A percentile compares a stretch with the other conserved stretches of the same genome.
phyloP scores from a whole-genome alignment of 2,329 filamentous ascomycete species.

The Aspergillus neotritici region DNA sequence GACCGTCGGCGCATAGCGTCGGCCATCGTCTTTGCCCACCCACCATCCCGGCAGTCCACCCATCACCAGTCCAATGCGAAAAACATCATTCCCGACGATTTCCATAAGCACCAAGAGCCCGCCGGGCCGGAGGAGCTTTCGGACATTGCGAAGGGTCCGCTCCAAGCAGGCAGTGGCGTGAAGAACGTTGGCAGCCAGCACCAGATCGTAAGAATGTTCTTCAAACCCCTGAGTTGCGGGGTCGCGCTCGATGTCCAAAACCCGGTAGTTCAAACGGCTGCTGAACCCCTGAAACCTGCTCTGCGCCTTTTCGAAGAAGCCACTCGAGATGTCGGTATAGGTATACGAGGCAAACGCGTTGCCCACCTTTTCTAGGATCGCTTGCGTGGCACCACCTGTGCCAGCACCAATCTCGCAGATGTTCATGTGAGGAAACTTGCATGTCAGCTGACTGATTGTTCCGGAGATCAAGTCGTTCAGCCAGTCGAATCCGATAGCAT shows the following conservation, averaged over 20 bases:
- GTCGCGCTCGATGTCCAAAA: slow-evolving; percentile 28
- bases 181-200: slow-evolving; percentile 36
- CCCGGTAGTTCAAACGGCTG: slow-evolving; percentile 24
- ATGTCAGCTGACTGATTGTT: slow-evolving; percentile 33
- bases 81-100: too few species aligned
- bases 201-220: slow-evolving; percentile 25
- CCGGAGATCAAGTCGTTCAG: too few species aligned
- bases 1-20: slow-evolving; percentile 22
- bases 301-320: slow-evolving; percentile 37
- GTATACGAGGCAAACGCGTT: slow-evolving; percentile 33
- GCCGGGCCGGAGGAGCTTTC: slow-evolving; percentile 41
- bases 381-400: slow-evolving; percentile 40
- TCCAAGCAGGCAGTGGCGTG: slow-evolving; percentile 31
- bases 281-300: slow-evolving; percentile 19
- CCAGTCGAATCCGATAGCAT: too few species aligned
- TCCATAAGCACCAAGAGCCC: slow-evolving; percentile 46
- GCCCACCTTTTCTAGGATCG: slow-evolving; percentile 29
- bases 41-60: slow-evolving; percentile 35
- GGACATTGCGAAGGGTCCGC: slow-evolving; percentile 24
- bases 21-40: slow-evolving; percentile 23
- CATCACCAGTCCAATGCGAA: slow-evolving; percentile 24
- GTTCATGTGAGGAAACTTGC: slow-evolving; percentile 38
- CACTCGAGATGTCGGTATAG: slow-evolving; percentile 42
- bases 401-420: slow-evolving; percentile 45
- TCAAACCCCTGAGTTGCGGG: slow-evolving; percentile 30